Evolutionary conservation across 2,329 filamentous ascomycete species (phyloP).

Genomic region (Trichophaea hybrida): DNA sequence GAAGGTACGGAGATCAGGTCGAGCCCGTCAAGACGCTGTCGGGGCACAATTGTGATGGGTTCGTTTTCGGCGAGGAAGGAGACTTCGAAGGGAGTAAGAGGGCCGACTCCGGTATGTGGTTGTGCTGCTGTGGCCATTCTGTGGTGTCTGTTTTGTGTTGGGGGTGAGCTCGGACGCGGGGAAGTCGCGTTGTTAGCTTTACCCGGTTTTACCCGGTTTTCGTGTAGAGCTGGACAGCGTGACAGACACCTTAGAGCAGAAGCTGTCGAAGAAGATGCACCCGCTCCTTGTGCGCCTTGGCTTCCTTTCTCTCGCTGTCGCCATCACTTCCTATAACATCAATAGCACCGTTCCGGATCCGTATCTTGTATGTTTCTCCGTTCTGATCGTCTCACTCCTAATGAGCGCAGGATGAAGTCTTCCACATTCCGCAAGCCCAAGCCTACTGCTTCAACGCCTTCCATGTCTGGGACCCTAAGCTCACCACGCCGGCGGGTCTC

Average conservation of each 20-base stretch:
- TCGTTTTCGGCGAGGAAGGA: slow-evolving; percentile 97
- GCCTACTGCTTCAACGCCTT: slow-evolving; percentile 66
- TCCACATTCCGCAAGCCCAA: slow-evolving; percentile 83
- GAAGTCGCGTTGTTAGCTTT: background rate
- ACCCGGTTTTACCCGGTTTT: no score
- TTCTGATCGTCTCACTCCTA: background rate
- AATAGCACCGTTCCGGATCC: slow-evolving; percentile 35
- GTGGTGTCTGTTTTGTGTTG: background rate
- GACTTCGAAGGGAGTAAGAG: slow-evolving; percentile 54
- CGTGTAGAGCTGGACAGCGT: no score
- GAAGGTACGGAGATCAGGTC: slow-evolving; percentile 59
- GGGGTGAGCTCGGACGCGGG: background rate
- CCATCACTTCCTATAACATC: slow-evolving; percentile 28
- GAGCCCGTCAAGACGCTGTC: slow-evolving; percentile 76
- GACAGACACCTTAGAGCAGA: background rate
- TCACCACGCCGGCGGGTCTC: slow-evolving; percentile 86
- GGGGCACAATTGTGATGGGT: slow-evolving; percentile 78
- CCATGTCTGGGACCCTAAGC: slow-evolving; percentile 81
- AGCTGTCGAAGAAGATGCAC: slow-evolving; percentile 9
- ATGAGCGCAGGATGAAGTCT: slow-evolving; percentile 56
- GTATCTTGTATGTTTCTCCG: slow-evolving; percentile 36
- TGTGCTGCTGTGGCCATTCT: background rate
- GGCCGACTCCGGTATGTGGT: slow-evolving; percentile 12
- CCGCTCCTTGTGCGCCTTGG: slow-evolving; percentile 13
- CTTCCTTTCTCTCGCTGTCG: slow-evolving; percentile 8